phyloP scores from a whole-genome alignment of 345 rosid species.

The Turnera subulata region DNA sequence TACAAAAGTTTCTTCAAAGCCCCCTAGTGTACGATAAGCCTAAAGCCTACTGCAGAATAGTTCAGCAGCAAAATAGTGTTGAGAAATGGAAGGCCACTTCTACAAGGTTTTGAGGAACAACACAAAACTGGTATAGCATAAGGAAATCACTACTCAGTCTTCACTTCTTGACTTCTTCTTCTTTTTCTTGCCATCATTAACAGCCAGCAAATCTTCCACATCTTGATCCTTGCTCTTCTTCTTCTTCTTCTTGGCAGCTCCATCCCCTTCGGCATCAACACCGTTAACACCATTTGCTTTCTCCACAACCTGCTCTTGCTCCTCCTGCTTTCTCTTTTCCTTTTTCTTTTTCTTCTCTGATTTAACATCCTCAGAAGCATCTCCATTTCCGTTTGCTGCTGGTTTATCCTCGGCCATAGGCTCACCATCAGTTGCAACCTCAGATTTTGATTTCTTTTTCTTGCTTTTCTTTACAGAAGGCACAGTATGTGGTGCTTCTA shows the following conservation, averaged over 20 bases:
- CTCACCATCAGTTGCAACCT: slow-evolving; percentile 30
- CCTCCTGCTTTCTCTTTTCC: slow-evolving; percentile 45
- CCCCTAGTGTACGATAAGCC: too few species aligned
- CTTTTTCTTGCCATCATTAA: slow-evolving; percentile 18
- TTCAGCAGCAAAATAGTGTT: too few species aligned
- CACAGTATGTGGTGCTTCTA: slow-evolving; percentile 45
- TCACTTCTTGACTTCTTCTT: slow-evolving; percentile 19
- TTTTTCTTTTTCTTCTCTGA: slow-evolving; percentile 54
- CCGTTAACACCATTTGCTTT: slow-evolving; percentile 7
- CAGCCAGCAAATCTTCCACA: slow-evolving; percentile 5
- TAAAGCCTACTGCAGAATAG: too few species aligned
- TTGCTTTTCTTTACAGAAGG: slow-evolving; percentile 52
- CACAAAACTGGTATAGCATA: not conserved
- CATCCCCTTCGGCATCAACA: slow-evolving; percentile 6
- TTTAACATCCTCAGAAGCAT: slow-evolving; percentile 37
- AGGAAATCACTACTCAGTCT: slow-evolving; percentile 31
- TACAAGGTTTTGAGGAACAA: not conserved
- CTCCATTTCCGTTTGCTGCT: slow-evolving; percentile 25
- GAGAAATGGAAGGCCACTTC: too few species aligned
- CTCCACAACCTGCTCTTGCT: slow-evolving; percentile 23
- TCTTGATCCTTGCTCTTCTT: slow-evolving; percentile 32
- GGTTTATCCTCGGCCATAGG: slow-evolving; percentile 33
- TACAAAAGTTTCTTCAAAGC: too few species aligned
- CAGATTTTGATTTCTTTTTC: slow-evolving; percentile 53
- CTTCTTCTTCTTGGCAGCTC: slow-evolving; percentile 28